Evolutionary conservation across 805 yeast species (phyloP), one percentile per base, ranked within the genome.

Genomic region (Candida namnaoensis): DNA sequence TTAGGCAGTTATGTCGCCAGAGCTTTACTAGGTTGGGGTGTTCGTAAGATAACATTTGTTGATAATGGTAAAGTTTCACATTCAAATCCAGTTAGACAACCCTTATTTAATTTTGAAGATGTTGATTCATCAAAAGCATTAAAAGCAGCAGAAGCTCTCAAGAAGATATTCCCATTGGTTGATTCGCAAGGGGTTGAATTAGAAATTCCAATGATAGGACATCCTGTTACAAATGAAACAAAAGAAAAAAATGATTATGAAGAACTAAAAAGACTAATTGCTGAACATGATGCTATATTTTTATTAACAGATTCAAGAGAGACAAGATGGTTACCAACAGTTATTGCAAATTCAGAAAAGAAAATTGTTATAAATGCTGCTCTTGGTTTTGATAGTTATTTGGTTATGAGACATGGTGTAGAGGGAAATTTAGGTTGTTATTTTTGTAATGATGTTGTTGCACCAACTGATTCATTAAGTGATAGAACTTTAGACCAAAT

Each of bases 131-230:
- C 66, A n/a, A 93, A 93, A 56, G 95, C 98, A 0, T 58, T 58
- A 30, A 65, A 79, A 7, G 98, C 98, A 0, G 93, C 96, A 0
- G 69, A 65, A 14, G 74, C 88, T 0, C 59, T 93, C 48, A 74
- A 71, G 48, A 75, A 70, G 49, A 79, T 93, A 1, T 90, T 83
- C 47, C 99, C 99, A 0, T 73, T 85, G 0, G 87, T 86, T 7
- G 65, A 73, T 25, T 64, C 88, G 0, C 44, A 53, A 7, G 98
- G 97, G 0, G 58, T 67, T 38, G 64, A 66, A 28, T 49, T 93
- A 28, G 91, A 82, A 45, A 85, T 93, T 4, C 98, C 99, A 1
- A 93, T 93, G 99, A 85, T 88, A 23, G 99, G 98, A 0, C 99
- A 93, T 58, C 82, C 93, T 0, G 63, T 86, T 0, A 72, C 78